These are phyloP conservation scores for Liriodendron chinense DNA, from an alignment of 164 flowering plant genomes.

Conservation along the genomic window DNA sequence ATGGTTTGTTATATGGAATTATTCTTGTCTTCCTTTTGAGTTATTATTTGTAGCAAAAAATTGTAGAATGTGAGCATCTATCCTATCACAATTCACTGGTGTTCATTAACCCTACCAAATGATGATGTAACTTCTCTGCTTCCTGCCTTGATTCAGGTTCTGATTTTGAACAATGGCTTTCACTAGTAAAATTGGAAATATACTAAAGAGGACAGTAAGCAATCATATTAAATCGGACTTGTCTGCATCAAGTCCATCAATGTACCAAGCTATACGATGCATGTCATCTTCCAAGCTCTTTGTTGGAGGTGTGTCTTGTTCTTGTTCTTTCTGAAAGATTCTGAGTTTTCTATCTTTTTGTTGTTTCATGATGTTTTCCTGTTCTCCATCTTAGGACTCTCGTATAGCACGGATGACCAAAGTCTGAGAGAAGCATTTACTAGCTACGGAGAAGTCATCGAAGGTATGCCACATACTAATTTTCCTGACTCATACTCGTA, in stretches of 20 bases:
- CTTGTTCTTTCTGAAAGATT: background rate
- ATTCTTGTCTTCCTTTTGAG: no score
- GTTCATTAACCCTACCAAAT: no score
- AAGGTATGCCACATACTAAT: conserved; percentile 22
- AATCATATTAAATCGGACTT: conserved; percentile 22
- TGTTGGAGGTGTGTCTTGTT: conserved; percentile 38
- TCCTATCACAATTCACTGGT: no score
- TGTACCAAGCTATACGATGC: conserved; percentile 46
- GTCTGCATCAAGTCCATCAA: conserved; percentile 32
- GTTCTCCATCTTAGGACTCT: conserved; percentile 30
- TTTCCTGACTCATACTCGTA: background rate
- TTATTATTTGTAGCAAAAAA: no score
- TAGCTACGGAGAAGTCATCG: conserved; percentile 39
- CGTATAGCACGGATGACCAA: conserved; percentile 39
- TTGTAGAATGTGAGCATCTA: no score
- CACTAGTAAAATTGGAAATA: conserved; percentile 34
- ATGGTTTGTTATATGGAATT: no score
- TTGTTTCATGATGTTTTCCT: background rate
- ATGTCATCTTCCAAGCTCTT: conserved; percentile 53
- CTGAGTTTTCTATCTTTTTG: background rate
- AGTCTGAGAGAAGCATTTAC: conserved; percentile 40
- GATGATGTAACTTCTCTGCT: background rate
- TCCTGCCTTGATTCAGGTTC: background rate
- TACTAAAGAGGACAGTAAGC: conserved; percentile 34
- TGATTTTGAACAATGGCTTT: conserved; percentile 35